Percentiles rank a stretch among this genome's conserved stretches.
phyloP scores from a whole-genome alignment of 805 yeast genomes.

The Candida ovalis region DNA sequence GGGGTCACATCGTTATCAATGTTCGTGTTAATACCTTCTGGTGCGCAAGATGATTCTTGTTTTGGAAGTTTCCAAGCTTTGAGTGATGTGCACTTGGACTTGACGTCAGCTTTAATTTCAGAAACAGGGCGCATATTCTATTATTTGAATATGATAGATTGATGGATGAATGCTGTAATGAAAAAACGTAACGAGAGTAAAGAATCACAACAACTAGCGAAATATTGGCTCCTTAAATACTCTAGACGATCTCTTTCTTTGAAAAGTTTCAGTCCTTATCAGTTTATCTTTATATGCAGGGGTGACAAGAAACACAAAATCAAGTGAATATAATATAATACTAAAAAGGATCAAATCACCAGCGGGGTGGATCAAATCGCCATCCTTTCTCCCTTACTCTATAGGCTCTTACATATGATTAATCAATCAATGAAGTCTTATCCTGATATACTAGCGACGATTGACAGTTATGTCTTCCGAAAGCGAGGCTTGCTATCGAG shows the following conservation, averaged over 20 bases:
- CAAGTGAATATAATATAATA: not conserved
- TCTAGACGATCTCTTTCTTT: not conserved
- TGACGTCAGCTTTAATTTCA: slow-evolving; percentile 5
- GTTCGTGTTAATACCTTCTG: slow-evolving; percentile 16
- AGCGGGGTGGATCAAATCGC: not conserved
- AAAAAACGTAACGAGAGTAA: not conserved
- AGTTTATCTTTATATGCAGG: not conserved
- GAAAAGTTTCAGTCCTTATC: not conserved
- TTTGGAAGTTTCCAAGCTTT: slow-evolving; percentile 14
- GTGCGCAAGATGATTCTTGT: slow-evolving; percentile 17
- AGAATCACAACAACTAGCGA: not conserved
- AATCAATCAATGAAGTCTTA: not conserved
- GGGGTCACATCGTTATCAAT: slow-evolving; percentile 22
- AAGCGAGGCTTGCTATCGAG: not conserved
- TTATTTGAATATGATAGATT: not conserved
- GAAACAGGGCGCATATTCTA: slow-evolving; percentile 4
- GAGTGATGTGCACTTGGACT: slow-evolving; percentile 5
- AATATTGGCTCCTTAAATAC: not conserved
- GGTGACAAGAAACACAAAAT: too few species aligned
- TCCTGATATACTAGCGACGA: not conserved
- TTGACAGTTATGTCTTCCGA: not conserved
- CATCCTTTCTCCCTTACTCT: not conserved
- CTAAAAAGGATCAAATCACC: not conserved
- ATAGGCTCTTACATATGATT: not conserved
- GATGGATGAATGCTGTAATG: not conserved